Evolutionary conservation across 148 eudicot genomes (phyloP).

Genomic region (Spergularia bocconei): DNA sequence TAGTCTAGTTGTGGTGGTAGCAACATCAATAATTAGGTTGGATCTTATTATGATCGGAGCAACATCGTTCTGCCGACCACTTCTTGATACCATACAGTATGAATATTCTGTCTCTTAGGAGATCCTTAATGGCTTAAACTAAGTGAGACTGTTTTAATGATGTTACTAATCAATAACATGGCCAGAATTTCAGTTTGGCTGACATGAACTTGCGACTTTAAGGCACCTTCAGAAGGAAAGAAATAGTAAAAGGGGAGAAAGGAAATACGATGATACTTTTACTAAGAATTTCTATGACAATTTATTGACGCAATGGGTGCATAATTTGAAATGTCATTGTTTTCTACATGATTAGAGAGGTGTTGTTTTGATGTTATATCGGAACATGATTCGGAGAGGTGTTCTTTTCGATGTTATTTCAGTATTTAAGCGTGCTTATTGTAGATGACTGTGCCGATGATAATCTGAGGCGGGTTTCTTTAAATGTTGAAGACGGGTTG

Average conservation of each 20-base stretch:
- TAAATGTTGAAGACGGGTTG: background rate
- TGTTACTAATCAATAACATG: too few species aligned
- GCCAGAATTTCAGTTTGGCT: background rate
- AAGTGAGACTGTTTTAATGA: too few species aligned
- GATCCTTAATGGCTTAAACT: too few species aligned
- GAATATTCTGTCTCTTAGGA: background rate
- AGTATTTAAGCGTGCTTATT: background rate
- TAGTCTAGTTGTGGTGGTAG: background rate
- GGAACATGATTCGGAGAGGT: background rate
- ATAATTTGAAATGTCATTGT: background rate
- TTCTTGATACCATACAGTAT: background rate
- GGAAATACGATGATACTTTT: background rate
- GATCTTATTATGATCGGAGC: background rate
- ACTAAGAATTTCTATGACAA: background rate
- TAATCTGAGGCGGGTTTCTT: background rate
- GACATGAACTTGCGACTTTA: background rate
- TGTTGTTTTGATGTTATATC: background rate
- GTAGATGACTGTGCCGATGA: background rate
- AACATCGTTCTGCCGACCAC: background rate
- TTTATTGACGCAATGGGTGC: background rate
- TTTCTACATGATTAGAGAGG: background rate
- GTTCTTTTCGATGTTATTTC: background rate
- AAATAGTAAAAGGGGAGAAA: background rate
- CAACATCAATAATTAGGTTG: background rate
- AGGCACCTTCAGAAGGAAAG: background rate